Percentiles rank a stretch among this genome's conserved stretches.
Evolutionary conservation across 441 rosid genomes (phyloP).

Genomic region (Populus trichocarpa): DNA sequence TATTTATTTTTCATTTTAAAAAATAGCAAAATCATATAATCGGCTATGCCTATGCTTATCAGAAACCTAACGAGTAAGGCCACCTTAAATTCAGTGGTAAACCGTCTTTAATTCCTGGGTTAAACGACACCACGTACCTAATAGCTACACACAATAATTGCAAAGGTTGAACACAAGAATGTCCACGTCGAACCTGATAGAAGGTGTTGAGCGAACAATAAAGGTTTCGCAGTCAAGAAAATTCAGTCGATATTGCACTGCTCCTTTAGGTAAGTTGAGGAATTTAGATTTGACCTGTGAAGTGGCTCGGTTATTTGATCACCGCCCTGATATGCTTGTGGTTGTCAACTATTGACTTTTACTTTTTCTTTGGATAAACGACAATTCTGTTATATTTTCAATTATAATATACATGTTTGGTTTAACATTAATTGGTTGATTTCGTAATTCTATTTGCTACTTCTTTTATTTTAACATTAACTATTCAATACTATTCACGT

Average conservation of each 20-base stretch:
- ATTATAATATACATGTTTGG: not conserved
- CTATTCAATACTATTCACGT: too few species aligned
- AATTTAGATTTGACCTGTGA: not conserved
- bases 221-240: too few species aligned
- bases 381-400: not conserved
- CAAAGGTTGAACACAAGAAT: not conserved
- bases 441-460: not conserved
- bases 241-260: not conserved
- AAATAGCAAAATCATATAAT: too few species aligned
- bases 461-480: too few species aligned
- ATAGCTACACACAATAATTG: not conserved
- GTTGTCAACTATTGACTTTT: not conserved
- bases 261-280: not conserved
- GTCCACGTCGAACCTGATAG: not conserved
- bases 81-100: too few species aligned
- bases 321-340: not conserved
- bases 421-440: not conserved
- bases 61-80: too few species aligned
- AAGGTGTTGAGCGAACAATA: not conserved
- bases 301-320: not conserved
- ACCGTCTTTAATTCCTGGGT: too few species aligned
- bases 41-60: too few species aligned
- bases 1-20: too few species aligned
- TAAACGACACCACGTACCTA: too few species aligned
- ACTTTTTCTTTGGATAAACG: not conserved